Percentiles rank a stretch among this genome's conserved stretches.
Conservation (phyloP, 2,329 filamentous ascomycete species). For the Clonostachys sp. region DNA sequence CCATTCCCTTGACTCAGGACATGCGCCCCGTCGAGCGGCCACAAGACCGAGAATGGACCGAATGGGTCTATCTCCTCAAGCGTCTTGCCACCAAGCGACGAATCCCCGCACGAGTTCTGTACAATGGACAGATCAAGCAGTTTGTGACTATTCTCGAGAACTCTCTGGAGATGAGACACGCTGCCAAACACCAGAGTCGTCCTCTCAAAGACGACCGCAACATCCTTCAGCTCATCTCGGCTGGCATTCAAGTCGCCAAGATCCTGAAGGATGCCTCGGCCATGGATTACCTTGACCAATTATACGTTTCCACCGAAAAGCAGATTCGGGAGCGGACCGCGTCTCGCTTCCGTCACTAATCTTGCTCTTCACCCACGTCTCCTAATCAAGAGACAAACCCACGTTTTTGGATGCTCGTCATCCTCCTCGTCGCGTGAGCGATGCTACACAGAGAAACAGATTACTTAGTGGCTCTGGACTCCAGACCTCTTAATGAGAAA, state of each 20-base stretch:
- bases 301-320: slow-evolving; percentile 79
- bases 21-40: slow-evolving; percentile 73
- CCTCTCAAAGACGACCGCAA: slow-evolving; percentile 86
- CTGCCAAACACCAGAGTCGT: slow-evolving; percentile 76
- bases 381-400: slow-evolving; percentile 17
- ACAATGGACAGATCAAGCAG: slow-evolving; percentile 89
- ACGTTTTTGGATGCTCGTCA: neutral
- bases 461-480: neutral
- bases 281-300: slow-evolving; percentile 75
- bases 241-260: slow-evolving; percentile 82
- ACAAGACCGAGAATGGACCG: slow-evolving; percentile 81
- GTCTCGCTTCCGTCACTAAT: slow-evolving; percentile 24
- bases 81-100: slow-evolving; percentile 80
- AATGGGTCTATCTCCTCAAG: slow-evolving; percentile 87
- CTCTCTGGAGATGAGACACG: slow-evolving; percentile 82
- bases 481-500: neutral
- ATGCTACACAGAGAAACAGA: neutral
- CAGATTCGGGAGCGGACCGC: slow-evolving; percentile 65
- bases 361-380: slow-evolving; percentile 14
- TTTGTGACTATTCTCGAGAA: slow-evolving; percentile 86
- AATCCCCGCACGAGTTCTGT: slow-evolving; percentile 78
- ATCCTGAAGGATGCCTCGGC: slow-evolving; percentile 80
- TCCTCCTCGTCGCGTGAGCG: neutral
- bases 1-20: slow-evolving; percentile 77
- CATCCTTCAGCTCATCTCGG: slow-evolving; percentile 81